A percentile compares a stretch with the other conserved stretches of the same genome.
These are phyloP conservation scores for Lathyrus aphaca DNA, from an alignment of 306 rosid genomes.

Conservation along the genomic window DNA sequence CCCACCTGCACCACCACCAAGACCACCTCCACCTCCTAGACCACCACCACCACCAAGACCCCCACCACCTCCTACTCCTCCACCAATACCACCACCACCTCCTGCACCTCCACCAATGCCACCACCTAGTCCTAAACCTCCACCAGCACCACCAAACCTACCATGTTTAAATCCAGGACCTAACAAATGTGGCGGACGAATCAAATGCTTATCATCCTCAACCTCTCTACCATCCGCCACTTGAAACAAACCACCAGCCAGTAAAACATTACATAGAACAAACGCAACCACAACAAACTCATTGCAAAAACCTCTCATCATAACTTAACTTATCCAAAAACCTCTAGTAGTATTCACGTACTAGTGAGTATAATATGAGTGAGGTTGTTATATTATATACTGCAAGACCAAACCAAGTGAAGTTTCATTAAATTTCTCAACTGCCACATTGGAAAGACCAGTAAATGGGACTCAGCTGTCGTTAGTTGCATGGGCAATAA, in stretches of 20 bases:
- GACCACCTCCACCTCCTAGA: conserved; percentile 3
- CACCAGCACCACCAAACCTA: conserved; percentile 26
- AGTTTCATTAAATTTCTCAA: not conserved
- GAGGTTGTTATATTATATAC: not conserved
- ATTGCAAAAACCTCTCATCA: not conserved
- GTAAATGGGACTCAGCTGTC: not conserved
- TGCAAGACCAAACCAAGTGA: not conserved
- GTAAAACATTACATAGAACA: not conserved
- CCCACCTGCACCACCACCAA: conserved; percentile 23
- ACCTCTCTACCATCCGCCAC: conserved; percentile 26
- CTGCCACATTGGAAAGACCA: not conserved
- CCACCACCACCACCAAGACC: conserved; percentile 25
- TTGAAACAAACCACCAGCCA: conserved; percentile 3
- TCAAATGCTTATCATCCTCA: conserved; percentile 49
- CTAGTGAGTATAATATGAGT: not conserved
- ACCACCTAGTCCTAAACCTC: conserved; percentile 5
- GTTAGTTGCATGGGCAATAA: not conserved
- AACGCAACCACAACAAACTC: not conserved
- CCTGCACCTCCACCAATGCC: not conserved
- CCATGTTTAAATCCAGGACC: conserved; percentile 39
- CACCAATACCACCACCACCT: not conserved
- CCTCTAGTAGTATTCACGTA: not conserved
- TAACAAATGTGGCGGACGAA: conserved; percentile 42
- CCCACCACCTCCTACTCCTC: conserved; percentile 20
- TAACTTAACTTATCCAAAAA: not conserved